Percentiles rank a stretch among this genome's conserved stretches.
phyloP scores from a whole-genome alignment of 352 stramenopile genomes.

The Phytophthora cactorum region DNA sequence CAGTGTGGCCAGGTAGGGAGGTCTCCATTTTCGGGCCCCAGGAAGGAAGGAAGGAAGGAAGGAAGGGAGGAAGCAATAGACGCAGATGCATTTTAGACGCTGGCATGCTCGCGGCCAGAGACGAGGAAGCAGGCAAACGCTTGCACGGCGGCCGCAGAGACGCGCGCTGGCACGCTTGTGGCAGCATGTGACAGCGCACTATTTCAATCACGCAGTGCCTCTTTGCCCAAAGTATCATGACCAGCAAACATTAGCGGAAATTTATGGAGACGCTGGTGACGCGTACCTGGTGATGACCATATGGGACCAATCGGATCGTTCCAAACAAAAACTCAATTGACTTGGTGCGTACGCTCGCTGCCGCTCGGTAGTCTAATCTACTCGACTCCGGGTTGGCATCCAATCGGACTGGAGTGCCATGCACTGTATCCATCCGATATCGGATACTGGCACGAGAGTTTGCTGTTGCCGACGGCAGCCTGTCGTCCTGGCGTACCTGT shows the following conservation, averaged over 20 bases:
- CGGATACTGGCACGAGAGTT: neutral
- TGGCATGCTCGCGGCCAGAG: slow-evolving; percentile 4
- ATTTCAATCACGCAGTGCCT: neutral
- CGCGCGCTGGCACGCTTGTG: slow-evolving; percentile 7
- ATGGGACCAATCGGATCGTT: slow-evolving; percentile 7
- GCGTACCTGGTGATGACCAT: slow-evolving; percentile 2
- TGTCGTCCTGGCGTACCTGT: neutral
- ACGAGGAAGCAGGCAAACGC: slow-evolving; percentile 11
- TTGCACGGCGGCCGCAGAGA: slow-evolving; percentile 25
- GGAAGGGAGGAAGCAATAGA: slow-evolving; percentile 8
- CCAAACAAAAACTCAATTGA: neutral
- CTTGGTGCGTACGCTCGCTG: neutral
- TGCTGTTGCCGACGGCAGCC: neutral
- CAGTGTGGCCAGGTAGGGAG: neutral
- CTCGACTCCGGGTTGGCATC: neutral
- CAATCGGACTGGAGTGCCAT: neutral
- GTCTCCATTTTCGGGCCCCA: neutral
- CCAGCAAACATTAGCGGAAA: neutral
- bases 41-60: neutral
- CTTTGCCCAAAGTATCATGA: neutral
- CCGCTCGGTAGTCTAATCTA: neutral
- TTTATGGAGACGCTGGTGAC: slow-evolving; percentile 5
- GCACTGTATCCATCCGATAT: neutral
- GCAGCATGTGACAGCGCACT: neutral
- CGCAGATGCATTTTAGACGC: slow-evolving; percentile 7